Evolutionary conservation across 108 stramenopile species (phyloP).

Genomic region (Discostella pseudostelligera): DNA sequence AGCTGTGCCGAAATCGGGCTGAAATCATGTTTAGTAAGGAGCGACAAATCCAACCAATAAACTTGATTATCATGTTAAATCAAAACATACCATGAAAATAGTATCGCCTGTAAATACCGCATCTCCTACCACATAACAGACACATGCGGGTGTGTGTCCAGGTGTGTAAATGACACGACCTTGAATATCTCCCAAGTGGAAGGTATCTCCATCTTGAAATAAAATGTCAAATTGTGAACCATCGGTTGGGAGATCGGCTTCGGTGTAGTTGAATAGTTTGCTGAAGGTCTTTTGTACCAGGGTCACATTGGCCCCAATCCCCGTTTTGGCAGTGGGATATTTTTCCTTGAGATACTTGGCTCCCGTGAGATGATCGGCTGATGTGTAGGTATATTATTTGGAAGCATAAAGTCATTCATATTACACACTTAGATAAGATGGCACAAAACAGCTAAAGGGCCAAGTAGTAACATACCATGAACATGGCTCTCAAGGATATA

Average conservation of each 20-base stretch:
- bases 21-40: no score
- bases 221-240: conserved; percentile 42
- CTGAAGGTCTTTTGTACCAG: conserved; percentile 37
- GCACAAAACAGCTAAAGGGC: background rate
- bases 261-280: conserved; percentile 38
- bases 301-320: conserved; percentile 45
- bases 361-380: conserved; percentile 52
- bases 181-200: conserved; percentile 21
- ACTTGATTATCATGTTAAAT: no score
- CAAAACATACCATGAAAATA: no score
- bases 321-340: conserved; percentile 42
- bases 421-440: no score
- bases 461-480: conserved; percentile 15
- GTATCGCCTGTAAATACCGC: conserved; percentile 52
- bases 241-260: conserved; percentile 27
- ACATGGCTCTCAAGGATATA: conserved; percentile 51
- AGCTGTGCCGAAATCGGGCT: conserved; percentile 48
- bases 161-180: conserved; percentile 38
- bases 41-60: no score
- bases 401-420: no score
- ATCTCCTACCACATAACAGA: conserved; percentile 46
- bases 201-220: conserved; percentile 41
- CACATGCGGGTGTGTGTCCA: conserved; percentile 53
- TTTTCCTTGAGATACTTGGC: conserved; percentile 30
- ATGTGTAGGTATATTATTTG: no score